These are phyloP conservation scores for Raddia guianensis DNA, from an alignment of 176 grass and related monocot species.

Conservation along the genomic window DNA sequence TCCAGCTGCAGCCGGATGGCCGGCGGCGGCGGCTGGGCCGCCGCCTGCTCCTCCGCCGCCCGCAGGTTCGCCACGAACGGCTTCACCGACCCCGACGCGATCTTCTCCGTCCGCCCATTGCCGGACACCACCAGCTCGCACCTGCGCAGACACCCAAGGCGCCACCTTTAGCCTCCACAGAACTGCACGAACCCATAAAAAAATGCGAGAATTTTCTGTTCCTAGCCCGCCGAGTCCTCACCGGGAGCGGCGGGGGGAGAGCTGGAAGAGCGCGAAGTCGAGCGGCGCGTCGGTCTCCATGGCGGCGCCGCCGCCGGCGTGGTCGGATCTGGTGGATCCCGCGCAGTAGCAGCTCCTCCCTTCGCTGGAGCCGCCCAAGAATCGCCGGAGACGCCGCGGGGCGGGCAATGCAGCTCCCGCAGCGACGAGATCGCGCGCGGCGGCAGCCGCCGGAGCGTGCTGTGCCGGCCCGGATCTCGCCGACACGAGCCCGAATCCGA, in stretches of 20 bases:
- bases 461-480: constrained; percentile 44
- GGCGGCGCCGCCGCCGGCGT: constrained; percentile 21
- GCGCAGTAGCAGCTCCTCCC: constrained; percentile 4
- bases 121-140: constrained; percentile 93
- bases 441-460: constrained; percentile 3
- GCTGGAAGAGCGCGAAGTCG: constrained; percentile 93
- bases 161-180: constrained; percentile 31
- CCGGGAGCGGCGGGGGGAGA: constrained; percentile 87
- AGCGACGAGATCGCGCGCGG: constrained; percentile 38
- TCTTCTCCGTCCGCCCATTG: constrained; percentile 90
- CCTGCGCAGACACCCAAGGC: constrained; percentile 47
- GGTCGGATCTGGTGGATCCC: constrained; percentile 59
- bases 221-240: constrained; percentile 33
- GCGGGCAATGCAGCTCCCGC: constrained; percentile 49
- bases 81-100: constrained; percentile 93
- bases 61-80: constrained; percentile 86
- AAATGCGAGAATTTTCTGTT: constrained; percentile 19
- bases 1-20: constrained; percentile 79
- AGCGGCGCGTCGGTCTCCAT: constrained; percentile 80
- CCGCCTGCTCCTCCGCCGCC: constrained; percentile 79
- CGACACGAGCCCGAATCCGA: constrained; percentile 41
- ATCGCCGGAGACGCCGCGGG: constrained; percentile 34
- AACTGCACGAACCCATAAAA: constrained; percentile 28
- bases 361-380: constrained; percentile 18
- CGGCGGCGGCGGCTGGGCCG: constrained; percentile 38